phyloP scores from a whole-genome alignment of 108 stramenopile genomes.

The Skeletonema marinoi region DNA sequence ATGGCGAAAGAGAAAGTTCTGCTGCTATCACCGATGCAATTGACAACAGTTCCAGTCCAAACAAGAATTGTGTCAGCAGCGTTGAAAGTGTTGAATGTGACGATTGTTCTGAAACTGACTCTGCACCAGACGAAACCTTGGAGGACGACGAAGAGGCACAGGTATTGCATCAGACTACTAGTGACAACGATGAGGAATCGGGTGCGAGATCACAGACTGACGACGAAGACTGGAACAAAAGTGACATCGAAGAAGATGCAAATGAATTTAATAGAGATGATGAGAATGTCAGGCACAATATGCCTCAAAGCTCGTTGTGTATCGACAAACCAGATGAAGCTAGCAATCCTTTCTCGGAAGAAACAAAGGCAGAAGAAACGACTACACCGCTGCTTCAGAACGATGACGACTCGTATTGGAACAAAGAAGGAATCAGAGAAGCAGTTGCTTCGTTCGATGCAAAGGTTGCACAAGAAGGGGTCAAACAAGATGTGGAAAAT shows the following conservation, averaged over 20 bases:
- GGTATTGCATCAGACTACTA: neutral
- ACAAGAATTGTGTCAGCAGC: neutral
- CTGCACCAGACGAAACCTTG: neutral
- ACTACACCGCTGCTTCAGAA: neutral
- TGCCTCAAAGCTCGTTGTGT: too few species aligned
- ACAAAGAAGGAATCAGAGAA: neutral
- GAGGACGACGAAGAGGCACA: neutral
- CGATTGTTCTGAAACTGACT: neutral
- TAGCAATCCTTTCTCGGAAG: neutral
- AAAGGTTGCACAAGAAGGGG: neutral
- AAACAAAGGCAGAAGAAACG: neutral
- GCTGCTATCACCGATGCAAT: neutral
- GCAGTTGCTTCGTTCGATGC: neutral
- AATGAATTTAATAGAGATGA: conserved; percentile 2
- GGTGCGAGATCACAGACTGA: neutral
- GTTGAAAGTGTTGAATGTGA: neutral
- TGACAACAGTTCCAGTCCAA: neutral
- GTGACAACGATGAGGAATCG: neutral
- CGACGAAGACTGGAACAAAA: neutral
- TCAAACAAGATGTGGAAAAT: neutral
- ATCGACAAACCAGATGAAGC: neutral
- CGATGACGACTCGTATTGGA: neutral
- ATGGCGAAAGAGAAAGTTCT: neutral
- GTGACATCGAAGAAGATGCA: neutral
- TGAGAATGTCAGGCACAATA: conserved; percentile 3